Evolutionary conservation across 1,284 basidiomycete genomes (phyloP).

Genomic region (Trametes sp.): DNA sequence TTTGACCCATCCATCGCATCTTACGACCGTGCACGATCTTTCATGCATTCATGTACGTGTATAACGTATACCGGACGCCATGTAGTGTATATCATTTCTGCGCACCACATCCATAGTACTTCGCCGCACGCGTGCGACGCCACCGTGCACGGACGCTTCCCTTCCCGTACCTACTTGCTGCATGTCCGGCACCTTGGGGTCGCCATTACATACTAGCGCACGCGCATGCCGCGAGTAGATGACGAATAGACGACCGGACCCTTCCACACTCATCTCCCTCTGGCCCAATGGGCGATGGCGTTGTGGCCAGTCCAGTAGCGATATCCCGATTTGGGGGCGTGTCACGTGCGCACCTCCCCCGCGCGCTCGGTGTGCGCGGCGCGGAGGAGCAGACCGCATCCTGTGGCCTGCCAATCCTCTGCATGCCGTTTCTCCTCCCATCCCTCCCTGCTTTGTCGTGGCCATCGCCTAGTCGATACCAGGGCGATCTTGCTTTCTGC

Average conservation of each 20-base stretch:
- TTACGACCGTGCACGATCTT: constrained; percentile 31
- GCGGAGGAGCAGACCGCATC: constrained; percentile 5
- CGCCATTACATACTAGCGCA: not conserved
- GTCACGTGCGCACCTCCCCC: not conserved
- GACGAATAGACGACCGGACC: constrained; percentile 12
- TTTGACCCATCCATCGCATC: constrained; percentile 20
- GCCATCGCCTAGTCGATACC: not conserved
- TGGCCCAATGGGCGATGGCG: no score
- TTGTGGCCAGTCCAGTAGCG: not conserved
- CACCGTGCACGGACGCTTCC: constrained; percentile 7
- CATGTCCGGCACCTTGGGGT: not conserved
- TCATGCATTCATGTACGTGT: constrained; percentile 31
- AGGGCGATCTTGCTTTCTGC: no score
- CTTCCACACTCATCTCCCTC: not conserved
- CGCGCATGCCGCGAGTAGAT: constrained; percentile 7
- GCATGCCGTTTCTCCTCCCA: not conserved
- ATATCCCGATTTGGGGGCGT: constrained; percentile 3
- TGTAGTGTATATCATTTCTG: constrained; percentile 26
- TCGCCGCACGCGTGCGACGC: constrained; percentile 2
- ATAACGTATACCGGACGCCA: constrained; percentile 29
- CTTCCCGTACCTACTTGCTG: not conserved
- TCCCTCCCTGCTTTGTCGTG: not conserved
- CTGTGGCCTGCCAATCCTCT: constrained; percentile 4
- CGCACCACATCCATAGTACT: constrained; percentile 15
- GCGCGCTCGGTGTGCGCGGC: constrained; percentile 13